Conservation (phyloP, 257 asterid species). For the Anisodus tanguticus region DNA sequence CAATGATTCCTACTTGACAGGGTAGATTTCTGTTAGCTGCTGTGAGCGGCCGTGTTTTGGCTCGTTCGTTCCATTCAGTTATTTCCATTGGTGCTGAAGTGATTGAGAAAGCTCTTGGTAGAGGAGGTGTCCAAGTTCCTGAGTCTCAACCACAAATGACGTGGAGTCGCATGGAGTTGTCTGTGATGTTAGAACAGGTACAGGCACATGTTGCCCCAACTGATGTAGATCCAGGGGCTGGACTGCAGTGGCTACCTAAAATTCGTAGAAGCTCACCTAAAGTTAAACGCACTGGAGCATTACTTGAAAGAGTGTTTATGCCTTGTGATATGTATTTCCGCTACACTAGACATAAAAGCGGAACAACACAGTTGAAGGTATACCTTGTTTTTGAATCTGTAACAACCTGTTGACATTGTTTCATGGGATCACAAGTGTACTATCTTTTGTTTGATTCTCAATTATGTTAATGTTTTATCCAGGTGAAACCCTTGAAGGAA, state of each 20-base stretch:
- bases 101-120: constrained; percentile 86
- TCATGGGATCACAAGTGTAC: constrained; percentile 4
- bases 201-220: constrained; percentile 99
- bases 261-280: constrained; percentile 95
- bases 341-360: constrained; percentile 96
- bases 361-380: constrained; percentile 93
- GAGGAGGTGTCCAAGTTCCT: constrained; percentile 62
- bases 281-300: constrained; percentile 98
- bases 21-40: constrained; percentile 99
- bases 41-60: constrained; percentile 98
- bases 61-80: constrained; percentile 96
- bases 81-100: constrained; percentile 86
- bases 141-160: constrained; percentile 94
- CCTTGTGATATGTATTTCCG: constrained; percentile 99
- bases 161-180: constrained; percentile 94
- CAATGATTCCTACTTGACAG: constrained; percentile 54
- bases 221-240: constrained; percentile 99
- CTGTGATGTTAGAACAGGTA: constrained; percentile 98
- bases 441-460: constrained; percentile 24
- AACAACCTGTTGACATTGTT: background rate
- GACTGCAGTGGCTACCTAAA: constrained; percentile 99
- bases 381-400: background rate
- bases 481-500: constrained; percentile 99
- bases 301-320: constrained; percentile 98
- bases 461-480: constrained; percentile 37